Conservation (phyloP, 129 eudicot genomes). For the Flaveria brownii region DNA sequence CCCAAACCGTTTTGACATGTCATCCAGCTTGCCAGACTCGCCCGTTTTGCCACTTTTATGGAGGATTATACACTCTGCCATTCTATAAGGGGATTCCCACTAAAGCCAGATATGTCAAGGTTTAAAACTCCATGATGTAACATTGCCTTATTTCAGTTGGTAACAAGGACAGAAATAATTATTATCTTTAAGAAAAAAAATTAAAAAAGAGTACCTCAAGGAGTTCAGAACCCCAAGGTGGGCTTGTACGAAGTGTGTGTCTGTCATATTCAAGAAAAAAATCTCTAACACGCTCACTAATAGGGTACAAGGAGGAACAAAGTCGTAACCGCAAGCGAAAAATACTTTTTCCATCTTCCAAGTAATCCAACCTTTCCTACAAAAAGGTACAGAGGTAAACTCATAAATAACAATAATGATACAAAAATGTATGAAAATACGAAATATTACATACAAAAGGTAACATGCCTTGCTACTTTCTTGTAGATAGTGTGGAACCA, state of each 20-base stretch:
- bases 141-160: constrained; percentile 2
- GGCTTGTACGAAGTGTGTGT: constrained; percentile 96
- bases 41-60: not conserved
- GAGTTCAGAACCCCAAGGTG: constrained; percentile 99
- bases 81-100: not conserved
- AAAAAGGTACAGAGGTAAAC: not conserved
- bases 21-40: no score
- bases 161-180: not conserved
- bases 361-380: constrained; percentile 87
- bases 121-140: constrained; percentile 6
- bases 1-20: no score
- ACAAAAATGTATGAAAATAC: not conserved
- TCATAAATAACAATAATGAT: constrained; percentile 9
- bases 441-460: not conserved
- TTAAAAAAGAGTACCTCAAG: constrained; percentile 65
- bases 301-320: constrained; percentile 90
- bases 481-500: constrained; percentile 97
- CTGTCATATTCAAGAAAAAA: constrained; percentile 98
- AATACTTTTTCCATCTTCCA: constrained; percentile 92
- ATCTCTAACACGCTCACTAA: constrained; percentile 93
- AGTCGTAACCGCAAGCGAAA: constrained; percentile 82
- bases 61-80: not conserved
- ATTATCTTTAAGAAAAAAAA: not conserved
- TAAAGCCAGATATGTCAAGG: not conserved
- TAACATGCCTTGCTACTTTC: constrained; percentile 74